Evolutionary conservation across 176 grass and related monocot species (phyloP).

Genomic region (Rhynchospora breviuscula): DNA sequence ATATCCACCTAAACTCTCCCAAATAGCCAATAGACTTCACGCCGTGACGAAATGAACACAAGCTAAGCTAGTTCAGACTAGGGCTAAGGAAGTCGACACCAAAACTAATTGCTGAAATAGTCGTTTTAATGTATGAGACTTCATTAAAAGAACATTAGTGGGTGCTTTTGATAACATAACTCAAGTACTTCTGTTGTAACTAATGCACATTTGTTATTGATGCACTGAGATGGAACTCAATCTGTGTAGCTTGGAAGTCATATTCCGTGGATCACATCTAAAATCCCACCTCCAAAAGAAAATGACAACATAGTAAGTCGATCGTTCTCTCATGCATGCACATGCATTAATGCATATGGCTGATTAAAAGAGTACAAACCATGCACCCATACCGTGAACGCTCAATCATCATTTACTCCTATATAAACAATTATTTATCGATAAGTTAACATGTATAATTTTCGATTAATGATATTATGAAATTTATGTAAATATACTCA

Average conservation of each 20-base stretch:
- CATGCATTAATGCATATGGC: neutral
- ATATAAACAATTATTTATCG: no score
- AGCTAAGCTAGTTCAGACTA: neutral
- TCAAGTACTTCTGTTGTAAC: neutral
- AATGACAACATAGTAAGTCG: neutral
- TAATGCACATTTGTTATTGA: neutral
- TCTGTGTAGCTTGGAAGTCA: neutral
- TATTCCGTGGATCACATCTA: neutral
- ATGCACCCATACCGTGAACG: no score
- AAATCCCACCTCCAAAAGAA: neutral
- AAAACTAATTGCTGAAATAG: neutral
- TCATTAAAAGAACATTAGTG: neutral
- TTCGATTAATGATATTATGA: no score
- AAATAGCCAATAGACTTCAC: no score
- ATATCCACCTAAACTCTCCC: no score
- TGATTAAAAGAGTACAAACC: neutral
- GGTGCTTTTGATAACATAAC: slow-evolving; percentile 3
- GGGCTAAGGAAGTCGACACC: neutral
- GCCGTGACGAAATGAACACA: neutral
- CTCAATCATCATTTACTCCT: no score
- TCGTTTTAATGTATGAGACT: neutral
- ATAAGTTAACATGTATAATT: no score
- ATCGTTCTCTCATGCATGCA: neutral
- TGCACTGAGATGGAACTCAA: neutral
- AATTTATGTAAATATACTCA: no score